A percentile compares a stretch with the other conserved stretches of the same genome.
Conservation (phyloP, 23 red algal species). For the Gracilaria vermiculophylla region DNA sequence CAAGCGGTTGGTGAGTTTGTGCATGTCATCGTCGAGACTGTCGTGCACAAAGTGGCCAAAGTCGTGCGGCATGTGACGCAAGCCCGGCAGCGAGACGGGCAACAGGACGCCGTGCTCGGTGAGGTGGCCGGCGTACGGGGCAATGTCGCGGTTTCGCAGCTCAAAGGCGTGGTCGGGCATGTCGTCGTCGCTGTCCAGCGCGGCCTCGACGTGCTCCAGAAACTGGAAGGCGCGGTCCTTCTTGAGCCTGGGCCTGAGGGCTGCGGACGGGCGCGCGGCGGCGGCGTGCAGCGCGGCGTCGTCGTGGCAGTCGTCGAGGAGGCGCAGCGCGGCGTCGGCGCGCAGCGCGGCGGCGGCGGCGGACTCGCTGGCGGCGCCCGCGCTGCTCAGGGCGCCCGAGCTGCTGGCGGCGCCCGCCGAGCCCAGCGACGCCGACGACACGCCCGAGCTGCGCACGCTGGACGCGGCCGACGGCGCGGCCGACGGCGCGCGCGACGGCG, state of each 20-base stretch:
- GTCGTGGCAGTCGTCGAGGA: neutral
- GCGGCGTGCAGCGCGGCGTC: too few species aligned
- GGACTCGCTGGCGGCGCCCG: neutral
- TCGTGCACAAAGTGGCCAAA: constrained; percentile 14
- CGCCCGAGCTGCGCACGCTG: constrained; percentile 46
- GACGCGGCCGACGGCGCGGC: constrained; percentile 13
- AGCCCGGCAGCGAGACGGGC: constrained; percentile 43
- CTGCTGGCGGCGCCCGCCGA: constrained; percentile 44
- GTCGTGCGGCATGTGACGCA: constrained; percentile 28
- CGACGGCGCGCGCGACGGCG: neutral
- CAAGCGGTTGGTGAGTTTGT: neutral
- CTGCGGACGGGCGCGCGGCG: neutral
- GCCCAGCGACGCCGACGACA: constrained; percentile 45
- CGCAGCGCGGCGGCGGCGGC: too few species aligned
- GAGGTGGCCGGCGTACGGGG: constrained; percentile 46
- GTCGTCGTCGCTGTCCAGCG: constrained; percentile 59
- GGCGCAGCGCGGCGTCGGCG: too few species aligned
- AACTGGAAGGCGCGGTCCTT: constrained; percentile 3
- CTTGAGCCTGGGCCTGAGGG: neutral
- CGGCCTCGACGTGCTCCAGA: constrained; percentile 49
- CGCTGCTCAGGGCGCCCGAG: neutral
- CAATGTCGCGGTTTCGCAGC: constrained; percentile 44
- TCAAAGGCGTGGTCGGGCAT: constrained; percentile 54
- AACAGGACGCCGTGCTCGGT: constrained; percentile 38
- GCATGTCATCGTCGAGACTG: neutral